Evolutionary conservation across 495 filamentous ascomycete species (phyloP), one percentile per base, ranked within the genome.

Genomic region (Margaritispora aquatica): DNA sequence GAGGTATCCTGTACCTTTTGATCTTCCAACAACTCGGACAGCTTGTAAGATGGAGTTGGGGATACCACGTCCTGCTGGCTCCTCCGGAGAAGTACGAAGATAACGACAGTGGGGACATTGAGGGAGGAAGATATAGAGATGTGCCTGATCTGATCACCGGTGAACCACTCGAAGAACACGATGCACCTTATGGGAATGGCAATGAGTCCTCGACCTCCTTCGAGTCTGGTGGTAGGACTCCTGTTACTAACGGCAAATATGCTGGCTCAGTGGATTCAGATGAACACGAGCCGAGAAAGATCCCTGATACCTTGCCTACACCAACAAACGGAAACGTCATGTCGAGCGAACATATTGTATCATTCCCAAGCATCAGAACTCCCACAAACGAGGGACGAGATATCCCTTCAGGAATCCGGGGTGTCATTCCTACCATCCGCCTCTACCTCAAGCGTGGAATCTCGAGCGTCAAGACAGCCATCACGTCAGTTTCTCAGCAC

Each of bases 21-120:
- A 96, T 98, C 63, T 98, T 98, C 73, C 94, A 97, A 74, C 94
- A 98, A 69, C 83, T 98, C 19, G 94, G 94, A 22, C 94, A 98
- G 71, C 78, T 97, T 21, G 86, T 98, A 50, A 80, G 94, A 55
- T 98, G 94, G 94, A 97, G 89, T 63, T 98, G 95, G 95, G 94
- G 94, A 9, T 97, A 95, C 66, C 90, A 96, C 66, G 83, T 97
- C 44, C 75, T 98, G 17, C 77, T 98, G 8, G 92, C 91, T 17
- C 90, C 91, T 2, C 84, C 86, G 58, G 81, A 84, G 24, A 86
- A 87, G 58, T 87, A 88, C 60, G 78, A 77, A 20, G 79, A 83
- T 47, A 50, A 8, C 17, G 76, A 74, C 15, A 69, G 79, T 20
- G 77, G 80, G 38, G 69, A 72, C 3, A 73, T 86, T 17, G 87